These are phyloP conservation scores for Phytophthora rubi DNA, from an alignment of 352 stramenopile genomes.

Conservation along the genomic window DNA sequence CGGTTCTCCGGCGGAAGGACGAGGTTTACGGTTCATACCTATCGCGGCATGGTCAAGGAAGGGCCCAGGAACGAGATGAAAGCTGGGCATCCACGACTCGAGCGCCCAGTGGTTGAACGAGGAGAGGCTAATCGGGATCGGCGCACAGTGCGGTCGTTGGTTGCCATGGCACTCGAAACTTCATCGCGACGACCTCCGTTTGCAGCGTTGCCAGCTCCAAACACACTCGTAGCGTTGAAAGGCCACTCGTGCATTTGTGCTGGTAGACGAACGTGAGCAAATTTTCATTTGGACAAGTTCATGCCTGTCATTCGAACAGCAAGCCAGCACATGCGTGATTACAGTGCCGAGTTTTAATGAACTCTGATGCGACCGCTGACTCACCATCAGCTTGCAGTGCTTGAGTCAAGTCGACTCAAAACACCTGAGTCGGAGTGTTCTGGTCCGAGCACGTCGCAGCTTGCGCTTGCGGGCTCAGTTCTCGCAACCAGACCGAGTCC, in stretches of 20 bases:
- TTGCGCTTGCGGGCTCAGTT: not conserved
- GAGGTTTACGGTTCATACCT: constrained; percentile 17
- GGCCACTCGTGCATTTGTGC: constrained; percentile 7
- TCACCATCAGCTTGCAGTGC: constrained; percentile 21
- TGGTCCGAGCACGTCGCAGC: constrained; percentile 17
- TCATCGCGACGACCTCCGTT: constrained; percentile 11
- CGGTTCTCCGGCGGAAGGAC: constrained; percentile 4
- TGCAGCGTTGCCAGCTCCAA: not conserved
- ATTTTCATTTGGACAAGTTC: constrained; percentile 7
- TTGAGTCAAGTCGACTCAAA: constrained; percentile 1
- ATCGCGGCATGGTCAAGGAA: constrained; percentile 15
- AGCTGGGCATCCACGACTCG: constrained; percentile 15
- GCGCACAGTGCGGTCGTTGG: constrained; percentile 15
- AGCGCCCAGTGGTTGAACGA: constrained; percentile 8
- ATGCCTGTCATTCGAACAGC: not conserved
- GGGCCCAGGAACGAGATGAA: constrained; percentile 23
- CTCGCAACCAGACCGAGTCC: not conserved
- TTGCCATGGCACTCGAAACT: constrained; percentile 19
- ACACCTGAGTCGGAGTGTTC: not conserved
- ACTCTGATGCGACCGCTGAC: constrained; percentile 8
- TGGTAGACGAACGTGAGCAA: not conserved
- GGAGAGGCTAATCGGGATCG: constrained; percentile 24
- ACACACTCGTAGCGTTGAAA: constrained; percentile 11
- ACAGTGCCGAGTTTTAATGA: not conserved
- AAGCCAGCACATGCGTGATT: constrained; percentile 2